Conservation (phyloP, 2,329 filamentous ascomycete species). For the Diaporthe batatas region DNA sequence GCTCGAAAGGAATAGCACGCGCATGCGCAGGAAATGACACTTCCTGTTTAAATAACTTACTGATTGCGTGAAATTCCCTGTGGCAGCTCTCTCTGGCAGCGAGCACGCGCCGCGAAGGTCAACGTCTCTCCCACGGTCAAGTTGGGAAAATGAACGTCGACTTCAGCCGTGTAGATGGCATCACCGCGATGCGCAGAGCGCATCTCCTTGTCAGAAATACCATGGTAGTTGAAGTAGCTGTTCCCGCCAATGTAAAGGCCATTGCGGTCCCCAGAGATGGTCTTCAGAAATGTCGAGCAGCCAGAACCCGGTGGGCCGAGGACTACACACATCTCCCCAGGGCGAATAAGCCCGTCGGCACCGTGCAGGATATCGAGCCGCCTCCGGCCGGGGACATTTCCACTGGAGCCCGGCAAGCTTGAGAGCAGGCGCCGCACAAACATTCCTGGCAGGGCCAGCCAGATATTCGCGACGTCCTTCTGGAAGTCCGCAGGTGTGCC, state of each 20-base stretch:
- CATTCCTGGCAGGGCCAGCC: conserved; percentile 46
- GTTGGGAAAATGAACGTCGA: no score
- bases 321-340: conserved; percentile 80
- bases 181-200: conserved; percentile 53
- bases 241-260: conserved; percentile 79
- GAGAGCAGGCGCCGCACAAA: conserved; percentile 1
- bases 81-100: no score
- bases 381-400: conserved; percentile 51
- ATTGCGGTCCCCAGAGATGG: conserved; percentile 84
- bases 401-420: conserved; percentile 1
- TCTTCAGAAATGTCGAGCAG: conserved; percentile 88
- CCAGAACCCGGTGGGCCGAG: conserved; percentile 78
- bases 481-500: conserved; percentile 64
- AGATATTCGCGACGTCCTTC: conserved; percentile 55
- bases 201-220: conserved; percentile 80
- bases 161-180: no score
- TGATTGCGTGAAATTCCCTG: no score
- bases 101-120: no score
- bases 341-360: no score
- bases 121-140: no score
- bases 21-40: no score
- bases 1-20: no score
- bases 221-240: conserved; percentile 87
- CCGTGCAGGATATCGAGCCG: conserved; percentile 51
- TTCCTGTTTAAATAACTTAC: conserved; percentile 68